Percentiles rank a stretch among this genome's conserved stretches.
Evolutionary conservation across 805 yeast genomes (phyloP).

Genomic region (Saturnispora gosingensis): DNA sequence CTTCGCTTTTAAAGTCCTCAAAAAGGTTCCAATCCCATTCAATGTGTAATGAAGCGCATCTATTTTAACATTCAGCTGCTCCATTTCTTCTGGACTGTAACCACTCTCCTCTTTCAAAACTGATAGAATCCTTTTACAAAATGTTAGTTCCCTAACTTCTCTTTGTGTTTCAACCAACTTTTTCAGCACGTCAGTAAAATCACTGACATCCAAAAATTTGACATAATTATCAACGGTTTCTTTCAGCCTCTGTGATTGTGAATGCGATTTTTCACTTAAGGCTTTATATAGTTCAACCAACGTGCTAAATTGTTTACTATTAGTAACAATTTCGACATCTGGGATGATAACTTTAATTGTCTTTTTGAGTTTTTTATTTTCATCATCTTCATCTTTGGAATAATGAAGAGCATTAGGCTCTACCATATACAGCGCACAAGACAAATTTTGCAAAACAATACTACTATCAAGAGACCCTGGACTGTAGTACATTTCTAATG

Average conservation of each 20-base stretch:
- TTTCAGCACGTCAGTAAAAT: slow-evolving; percentile 16
- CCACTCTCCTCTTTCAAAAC: neutral
- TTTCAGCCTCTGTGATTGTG: slow-evolving; percentile 34
- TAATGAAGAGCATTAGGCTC: slow-evolving; percentile 46
- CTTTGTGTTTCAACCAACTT: slow-evolving; percentile 17
- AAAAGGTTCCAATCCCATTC: slow-evolving; percentile 20
- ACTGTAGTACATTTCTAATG: slow-evolving; percentile 52
- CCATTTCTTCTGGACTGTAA: slow-evolving; percentile 7
- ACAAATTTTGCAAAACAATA: slow-evolving; percentile 42
- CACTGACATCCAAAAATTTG: slow-evolving; percentile 21
- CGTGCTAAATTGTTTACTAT: slow-evolving; percentile 47
- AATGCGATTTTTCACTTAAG: slow-evolving; percentile 30
- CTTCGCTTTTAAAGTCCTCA: slow-evolving; percentile 23
- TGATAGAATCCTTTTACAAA: slow-evolving; percentile 18
- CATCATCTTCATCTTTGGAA: slow-evolving; percentile 21
- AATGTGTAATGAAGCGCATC: slow-evolving; percentile 21
- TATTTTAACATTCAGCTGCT: slow-evolving; percentile 20
- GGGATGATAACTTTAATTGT: slow-evolving; percentile 28
- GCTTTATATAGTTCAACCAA: slow-evolving; percentile 42
- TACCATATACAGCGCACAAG: slow-evolving; percentile 40
- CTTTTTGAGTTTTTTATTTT: slow-evolving; percentile 10
- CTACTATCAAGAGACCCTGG: slow-evolving; percentile 34
- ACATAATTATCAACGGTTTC: slow-evolving; percentile 26
- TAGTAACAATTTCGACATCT: slow-evolving; percentile 42
- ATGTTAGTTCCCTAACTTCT: slow-evolving; percentile 16